These are phyloP conservation scores for Capsicum rhomboideum DNA, from an alignment of 257 asterid genomes.

Conservation along the genomic window DNA sequence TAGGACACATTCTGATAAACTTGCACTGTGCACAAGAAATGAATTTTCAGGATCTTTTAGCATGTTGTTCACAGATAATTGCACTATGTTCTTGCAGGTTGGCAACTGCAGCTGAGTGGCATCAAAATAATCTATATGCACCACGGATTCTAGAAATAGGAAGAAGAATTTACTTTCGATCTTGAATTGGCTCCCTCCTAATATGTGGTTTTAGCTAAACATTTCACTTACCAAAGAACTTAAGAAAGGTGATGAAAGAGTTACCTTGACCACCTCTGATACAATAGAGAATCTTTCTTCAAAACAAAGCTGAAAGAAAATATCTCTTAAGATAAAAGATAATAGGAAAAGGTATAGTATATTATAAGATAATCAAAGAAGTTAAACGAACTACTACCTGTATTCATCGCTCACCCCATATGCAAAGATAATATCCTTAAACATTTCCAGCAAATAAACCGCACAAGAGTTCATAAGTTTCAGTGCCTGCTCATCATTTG, in stretches of 20 bases:
- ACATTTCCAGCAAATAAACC: constrained; percentile 54
- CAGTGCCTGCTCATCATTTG: constrained; percentile 78
- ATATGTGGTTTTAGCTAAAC: background rate
- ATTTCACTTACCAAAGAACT: background rate
- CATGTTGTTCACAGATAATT: background rate
- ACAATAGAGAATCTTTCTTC: constrained; percentile 65
- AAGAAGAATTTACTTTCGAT: background rate
- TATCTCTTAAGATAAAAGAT: constrained; percentile 5
- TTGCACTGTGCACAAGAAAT: background rate
- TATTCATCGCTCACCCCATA: constrained; percentile 93
- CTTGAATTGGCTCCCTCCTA: background rate
- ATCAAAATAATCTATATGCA: background rate
- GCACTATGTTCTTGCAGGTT: background rate
- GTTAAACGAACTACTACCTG: constrained; percentile 36
- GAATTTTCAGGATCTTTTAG: background rate
- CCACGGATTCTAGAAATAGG: background rate
- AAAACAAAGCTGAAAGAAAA: constrained; percentile 63
- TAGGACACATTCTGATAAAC: background rate
- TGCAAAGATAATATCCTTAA: constrained; percentile 64
- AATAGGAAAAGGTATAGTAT: background rate
- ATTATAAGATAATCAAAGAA: constrained; percentile 1
- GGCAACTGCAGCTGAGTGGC: background rate
- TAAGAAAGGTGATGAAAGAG: background rate
- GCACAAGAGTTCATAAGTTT: constrained; percentile 89
- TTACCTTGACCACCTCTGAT: constrained; percentile 64